A percentile compares a stretch with the other conserved stretches of the same genome.
phyloP scores from a whole-genome alignment of 352 stramenopile species.

The Aphanomyces cochlioides region DNA sequence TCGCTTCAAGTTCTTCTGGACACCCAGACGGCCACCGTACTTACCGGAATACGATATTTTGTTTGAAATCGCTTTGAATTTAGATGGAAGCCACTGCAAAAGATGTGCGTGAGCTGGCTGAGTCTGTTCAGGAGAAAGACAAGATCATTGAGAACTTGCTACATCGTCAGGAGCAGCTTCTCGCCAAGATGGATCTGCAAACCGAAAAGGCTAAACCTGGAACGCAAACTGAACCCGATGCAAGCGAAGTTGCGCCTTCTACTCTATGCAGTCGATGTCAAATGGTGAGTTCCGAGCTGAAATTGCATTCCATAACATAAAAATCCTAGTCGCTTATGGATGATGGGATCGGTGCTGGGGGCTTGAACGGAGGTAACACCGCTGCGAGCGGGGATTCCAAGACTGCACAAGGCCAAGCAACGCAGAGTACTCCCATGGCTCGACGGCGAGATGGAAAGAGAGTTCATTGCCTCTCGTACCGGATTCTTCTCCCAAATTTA shows the following conservation, averaged over 20 bases:
- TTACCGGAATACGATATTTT: no score
- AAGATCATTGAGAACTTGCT: conserved; percentile 60
- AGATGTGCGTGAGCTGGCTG: conserved; percentile 40
- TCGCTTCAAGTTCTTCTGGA: conserved; percentile 32
- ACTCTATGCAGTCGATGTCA: conserved; percentile 13
- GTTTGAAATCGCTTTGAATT: no score
- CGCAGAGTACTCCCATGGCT: background rate
- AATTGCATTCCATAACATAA: background rate
- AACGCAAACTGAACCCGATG: conserved; percentile 5
- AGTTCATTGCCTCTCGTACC: conserved; percentile 85
- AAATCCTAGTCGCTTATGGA: background rate
- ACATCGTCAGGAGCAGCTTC: conserved; percentile 70
- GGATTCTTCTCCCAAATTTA: conserved; percentile 88
- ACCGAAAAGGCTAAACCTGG: conserved; percentile 39
- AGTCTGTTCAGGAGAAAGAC: conserved; percentile 53
- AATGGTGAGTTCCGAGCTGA: background rate
- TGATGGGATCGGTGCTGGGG: background rate
- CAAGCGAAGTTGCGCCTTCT: conserved; percentile 13
- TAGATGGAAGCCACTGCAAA: conserved; percentile 31
- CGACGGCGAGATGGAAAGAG: conserved; percentile 30
- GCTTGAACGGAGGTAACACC: background rate
- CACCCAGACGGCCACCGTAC: background rate
- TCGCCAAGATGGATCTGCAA: conserved; percentile 59
- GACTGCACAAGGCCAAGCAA: background rate
- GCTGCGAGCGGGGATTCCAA: background rate